These are phyloP conservation scores for Pyrenophora seminiperda DNA, from an alignment of 2,329 filamentous ascomycete genomes.

Conservation along the genomic window DNA sequence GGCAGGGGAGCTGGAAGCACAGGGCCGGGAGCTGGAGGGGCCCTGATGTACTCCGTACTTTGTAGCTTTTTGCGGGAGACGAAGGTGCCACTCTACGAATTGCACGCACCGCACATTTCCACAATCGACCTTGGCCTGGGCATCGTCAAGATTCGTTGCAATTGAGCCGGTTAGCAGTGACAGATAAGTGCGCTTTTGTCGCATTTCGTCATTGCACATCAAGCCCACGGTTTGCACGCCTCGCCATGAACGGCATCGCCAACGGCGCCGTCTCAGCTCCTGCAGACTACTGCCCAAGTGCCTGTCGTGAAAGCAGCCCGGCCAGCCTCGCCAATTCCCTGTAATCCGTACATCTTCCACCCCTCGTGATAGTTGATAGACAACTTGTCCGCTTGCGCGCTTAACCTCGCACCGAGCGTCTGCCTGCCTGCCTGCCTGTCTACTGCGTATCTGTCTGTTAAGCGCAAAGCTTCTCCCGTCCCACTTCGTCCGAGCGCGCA, in stretches of 20 bases:
- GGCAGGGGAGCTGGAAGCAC: neutral
- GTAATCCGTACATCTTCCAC: constrained; percentile 8
- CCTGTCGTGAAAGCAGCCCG: constrained; percentile 14
- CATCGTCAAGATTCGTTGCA: constrained; percentile 1
- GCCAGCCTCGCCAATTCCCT: constrained; percentile 30
- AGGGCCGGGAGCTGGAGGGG: constrained; percentile 24
- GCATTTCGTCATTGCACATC: constrained; percentile 29
- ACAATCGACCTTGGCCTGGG: constrained; percentile 15
- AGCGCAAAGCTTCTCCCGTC: constrained; percentile 19
- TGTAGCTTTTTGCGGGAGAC: constrained; percentile 3
- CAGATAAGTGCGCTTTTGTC: neutral
- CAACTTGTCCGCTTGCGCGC: constrained; percentile 21
- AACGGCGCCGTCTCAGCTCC: constrained; percentile 16
- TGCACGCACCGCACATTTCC: constrained; percentile 15
- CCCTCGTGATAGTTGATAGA: constrained; percentile 12
- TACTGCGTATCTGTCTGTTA: no score
- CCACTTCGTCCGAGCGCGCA: constrained; percentile 31
- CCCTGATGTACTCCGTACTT: no score
- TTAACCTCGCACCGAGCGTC: constrained; percentile 14
- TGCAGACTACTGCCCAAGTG: constrained; percentile 16
- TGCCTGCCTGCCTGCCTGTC: no score
- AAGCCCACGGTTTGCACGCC: constrained; percentile 4
- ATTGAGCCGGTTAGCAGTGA: constrained; percentile 18
- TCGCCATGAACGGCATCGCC: constrained; percentile 18
- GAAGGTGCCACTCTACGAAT: no score